phyloP scores from a whole-genome alignment of 2,329 filamentous ascomycete species.

The Mycosphaerelloides madeirae region DNA sequence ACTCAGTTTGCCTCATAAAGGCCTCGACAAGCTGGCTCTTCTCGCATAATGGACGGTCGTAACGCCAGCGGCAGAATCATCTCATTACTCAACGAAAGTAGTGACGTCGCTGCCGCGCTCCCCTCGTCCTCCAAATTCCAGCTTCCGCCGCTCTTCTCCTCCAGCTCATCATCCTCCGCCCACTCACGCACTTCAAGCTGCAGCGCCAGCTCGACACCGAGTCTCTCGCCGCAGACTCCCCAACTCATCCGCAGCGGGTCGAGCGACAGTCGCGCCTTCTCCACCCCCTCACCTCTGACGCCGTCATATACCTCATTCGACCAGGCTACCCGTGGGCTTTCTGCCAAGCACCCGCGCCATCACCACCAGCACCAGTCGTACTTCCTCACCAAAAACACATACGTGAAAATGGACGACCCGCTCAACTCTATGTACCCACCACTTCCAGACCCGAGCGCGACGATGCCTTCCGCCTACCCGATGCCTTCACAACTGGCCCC shows the following conservation, averaged over 20 bases:
- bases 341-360: slow-evolving; percentile 12
- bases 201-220: slow-evolving; percentile 37
- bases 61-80: slow-evolving; percentile 22
- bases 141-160: slow-evolving; percentile 21
- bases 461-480: slow-evolving; percentile 30
- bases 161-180: slow-evolving; percentile 34
- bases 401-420: slow-evolving; percentile 34
- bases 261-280: slow-evolving; percentile 41
- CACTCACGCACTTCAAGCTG: slow-evolving; percentile 35
- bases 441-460: slow-evolving; percentile 30
- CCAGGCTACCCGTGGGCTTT: slow-evolving; percentile 3
- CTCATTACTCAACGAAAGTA: slow-evolving; percentile 48
- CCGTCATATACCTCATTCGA: slow-evolving; percentile 37
- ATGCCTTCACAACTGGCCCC: slow-evolving; percentile 23
- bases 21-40: too few relatives aligned
- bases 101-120: slow-evolving; percentile 24
- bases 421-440: slow-evolving; percentile 33
- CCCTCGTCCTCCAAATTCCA: slow-evolving; percentile 18
- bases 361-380: slow-evolving; percentile 18
- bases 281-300: slow-evolving; percentile 45
- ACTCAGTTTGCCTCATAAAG: too few relatives aligned
- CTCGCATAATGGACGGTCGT: too few relatives aligned
- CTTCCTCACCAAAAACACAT: slow-evolving; percentile 13
- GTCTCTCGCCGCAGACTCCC: slow-evolving; percentile 44
- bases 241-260: slow-evolving; percentile 44